These are phyloP conservation scores for Mangifera indica DNA, from an alignment of 345 rosid species.

Conservation along the genomic window DNA sequence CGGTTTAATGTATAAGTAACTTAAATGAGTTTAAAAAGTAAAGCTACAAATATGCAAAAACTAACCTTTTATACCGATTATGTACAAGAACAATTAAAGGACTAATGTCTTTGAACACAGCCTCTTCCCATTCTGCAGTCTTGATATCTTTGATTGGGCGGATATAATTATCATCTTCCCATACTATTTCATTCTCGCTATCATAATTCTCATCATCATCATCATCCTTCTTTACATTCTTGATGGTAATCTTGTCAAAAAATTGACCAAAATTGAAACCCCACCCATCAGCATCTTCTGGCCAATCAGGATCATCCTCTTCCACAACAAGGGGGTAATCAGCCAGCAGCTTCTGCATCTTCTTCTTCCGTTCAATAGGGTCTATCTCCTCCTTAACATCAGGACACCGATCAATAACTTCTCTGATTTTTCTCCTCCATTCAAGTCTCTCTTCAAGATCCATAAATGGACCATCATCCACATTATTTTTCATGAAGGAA, in stretches of 20 bases:
- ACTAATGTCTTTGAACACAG: constrained; percentile 80
- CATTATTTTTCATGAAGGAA: constrained; percentile 22
- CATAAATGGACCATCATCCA: constrained; percentile 41
- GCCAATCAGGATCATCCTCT: constrained; percentile 93
- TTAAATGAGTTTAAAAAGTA: too few relatives aligned
- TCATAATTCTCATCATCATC: constrained; percentile 53
- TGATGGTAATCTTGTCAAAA: constrained; percentile 80
- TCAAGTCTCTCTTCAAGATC: constrained; percentile 67
- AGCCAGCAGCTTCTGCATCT: constrained; percentile 72
- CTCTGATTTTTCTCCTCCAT: constrained; percentile 79
- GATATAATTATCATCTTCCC: constrained; percentile 92
- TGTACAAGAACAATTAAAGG: constrained; percentile 84
- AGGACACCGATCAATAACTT: constrained; percentile 54
- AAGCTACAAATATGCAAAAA: not conserved
- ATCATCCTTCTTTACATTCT: constrained; percentile 61
- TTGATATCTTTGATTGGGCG: constrained; percentile 84
- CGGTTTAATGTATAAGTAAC: too few relatives aligned
- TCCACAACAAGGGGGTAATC: constrained; percentile 84
- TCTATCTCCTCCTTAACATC: constrained; percentile 57
- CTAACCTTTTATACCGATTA: constrained; percentile 80
- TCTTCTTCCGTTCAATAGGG: constrained; percentile 57
- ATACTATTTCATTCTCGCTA: constrained; percentile 70
- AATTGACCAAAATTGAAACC: constrained; percentile 80
- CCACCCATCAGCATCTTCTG: constrained; percentile 95
- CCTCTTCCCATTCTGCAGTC: constrained; percentile 81